These are phyloP conservation scores for Mycena metata DNA, from an alignment of 768 basidiomycete species.

Conservation along the genomic window DNA sequence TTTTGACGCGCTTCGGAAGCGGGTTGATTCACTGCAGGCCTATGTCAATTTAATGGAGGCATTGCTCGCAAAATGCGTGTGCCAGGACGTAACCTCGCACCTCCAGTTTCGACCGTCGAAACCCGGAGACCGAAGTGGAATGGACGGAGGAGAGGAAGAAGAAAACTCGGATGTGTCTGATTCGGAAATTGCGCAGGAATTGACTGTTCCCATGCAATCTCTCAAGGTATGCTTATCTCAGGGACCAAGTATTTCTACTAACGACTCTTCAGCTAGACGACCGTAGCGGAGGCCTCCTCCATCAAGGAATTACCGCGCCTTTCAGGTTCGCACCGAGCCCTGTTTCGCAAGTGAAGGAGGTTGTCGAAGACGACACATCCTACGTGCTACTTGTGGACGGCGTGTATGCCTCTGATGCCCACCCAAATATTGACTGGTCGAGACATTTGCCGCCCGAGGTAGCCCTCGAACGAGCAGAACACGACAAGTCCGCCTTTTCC, in stretches of 20 bases:
- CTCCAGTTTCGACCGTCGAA: constrained; percentile 15
- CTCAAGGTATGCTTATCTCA: constrained; percentile 20
- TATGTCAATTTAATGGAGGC: constrained; percentile 21
- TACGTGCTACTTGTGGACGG: constrained; percentile 37
- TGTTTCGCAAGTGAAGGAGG: not conserved
- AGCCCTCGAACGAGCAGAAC: constrained; percentile 23
- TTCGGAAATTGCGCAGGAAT: constrained; percentile 31
- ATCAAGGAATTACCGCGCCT: constrained; percentile 17
- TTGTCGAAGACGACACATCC: not conserved
- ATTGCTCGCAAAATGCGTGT: constrained; percentile 24
- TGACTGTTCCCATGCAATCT: constrained; percentile 16
- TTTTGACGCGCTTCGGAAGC: constrained; percentile 37
- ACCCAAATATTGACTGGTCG: constrained; percentile 33
- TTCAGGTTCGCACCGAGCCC: constrained; percentile 17
- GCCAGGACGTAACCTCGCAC: constrained; percentile 30
- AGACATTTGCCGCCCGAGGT: constrained; percentile 30
- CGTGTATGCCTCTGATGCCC: not conserved
- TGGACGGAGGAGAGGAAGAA: not conserved
- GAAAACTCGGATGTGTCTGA: constrained; percentile 18
- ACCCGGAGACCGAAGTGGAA: not conserved
- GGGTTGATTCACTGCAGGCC: constrained; percentile 27
- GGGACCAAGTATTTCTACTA: not conserved
- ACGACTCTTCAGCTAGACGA: constrained; percentile 30
- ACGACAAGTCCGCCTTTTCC: constrained; percentile 38
- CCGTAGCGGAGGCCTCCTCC: constrained; percentile 17